These are phyloP conservation scores for Aspergillus tamarii DNA, from an alignment of 2,329 filamentous ascomycete species.

Conservation along the genomic window DNA sequence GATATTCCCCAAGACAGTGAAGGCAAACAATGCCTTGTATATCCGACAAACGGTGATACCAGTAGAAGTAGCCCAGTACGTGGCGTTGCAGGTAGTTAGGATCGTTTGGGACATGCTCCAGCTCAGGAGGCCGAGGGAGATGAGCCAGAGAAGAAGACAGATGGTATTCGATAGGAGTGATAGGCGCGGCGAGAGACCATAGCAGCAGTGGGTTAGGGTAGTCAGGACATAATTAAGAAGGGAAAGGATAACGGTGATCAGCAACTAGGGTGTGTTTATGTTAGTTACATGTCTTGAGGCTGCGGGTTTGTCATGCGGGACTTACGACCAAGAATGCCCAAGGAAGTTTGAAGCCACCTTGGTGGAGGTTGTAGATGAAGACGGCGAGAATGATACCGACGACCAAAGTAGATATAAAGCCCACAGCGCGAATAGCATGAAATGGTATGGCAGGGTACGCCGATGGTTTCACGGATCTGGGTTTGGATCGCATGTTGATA, in stretches of 20 bases:
- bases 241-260: constrained; percentile 56
- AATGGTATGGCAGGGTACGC: constrained; percentile 45
- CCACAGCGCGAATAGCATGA: constrained; percentile 40
- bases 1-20: constrained; percentile 53
- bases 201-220: constrained; percentile 54
- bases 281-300: constrained; percentile 3
- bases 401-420: constrained; percentile 57
- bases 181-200: constrained; percentile 55
- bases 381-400: constrained; percentile 58
- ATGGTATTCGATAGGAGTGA: constrained; percentile 54
- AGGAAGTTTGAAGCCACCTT: constrained; percentile 56
- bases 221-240: constrained; percentile 53
- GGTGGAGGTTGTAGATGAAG: constrained; percentile 59
- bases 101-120: constrained; percentile 60
- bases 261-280: constrained; percentile 45
- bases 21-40: constrained; percentile 65
- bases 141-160: constrained; percentile 55
- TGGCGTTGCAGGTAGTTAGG: constrained; percentile 52
- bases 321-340: constrained; percentile 64
- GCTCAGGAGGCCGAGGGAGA: constrained; percentile 55
- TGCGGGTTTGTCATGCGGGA: constrained; percentile 4
- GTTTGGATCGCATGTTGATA: constrained; percentile 34
- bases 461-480: constrained; percentile 40
- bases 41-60: constrained; percentile 60
- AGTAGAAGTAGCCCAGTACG: constrained; percentile 57